Conservation (phyloP, 768 basidiomycete species). For the Trametes coccinea region DNA sequence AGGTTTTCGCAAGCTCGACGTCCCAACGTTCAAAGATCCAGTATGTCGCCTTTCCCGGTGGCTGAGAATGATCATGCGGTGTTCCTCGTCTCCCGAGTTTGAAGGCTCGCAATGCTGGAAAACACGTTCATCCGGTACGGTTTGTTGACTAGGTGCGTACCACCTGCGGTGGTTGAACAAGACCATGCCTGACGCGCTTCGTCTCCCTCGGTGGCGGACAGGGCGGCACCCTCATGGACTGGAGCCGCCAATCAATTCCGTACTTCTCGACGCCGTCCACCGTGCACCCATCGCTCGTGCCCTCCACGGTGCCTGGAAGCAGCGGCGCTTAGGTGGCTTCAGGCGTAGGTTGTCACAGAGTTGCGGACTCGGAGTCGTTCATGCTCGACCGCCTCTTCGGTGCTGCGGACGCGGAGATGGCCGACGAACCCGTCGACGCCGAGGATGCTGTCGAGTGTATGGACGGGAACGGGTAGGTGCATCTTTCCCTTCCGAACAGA, state of each 20-base stretch:
- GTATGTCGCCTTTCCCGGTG: neutral
- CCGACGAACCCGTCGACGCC: conserved; percentile 37
- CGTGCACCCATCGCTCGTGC: conserved; percentile 76
- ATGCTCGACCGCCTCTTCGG: conserved; percentile 80
- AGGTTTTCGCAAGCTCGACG: conserved; percentile 43
- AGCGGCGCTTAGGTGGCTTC: conserved; percentile 45
- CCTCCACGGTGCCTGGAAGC: conserved; percentile 44
- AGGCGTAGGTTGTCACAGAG: conserved; percentile 71
- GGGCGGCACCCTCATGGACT: conserved; percentile 90
- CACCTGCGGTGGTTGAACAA: neutral
- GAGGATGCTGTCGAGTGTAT: conserved; percentile 35
- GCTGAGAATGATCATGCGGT: conserved; percentile 43
- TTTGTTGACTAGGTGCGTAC: neutral
- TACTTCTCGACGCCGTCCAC: conserved; percentile 82
- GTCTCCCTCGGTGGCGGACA: conserved; percentile 29
- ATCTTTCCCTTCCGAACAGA: neutral
- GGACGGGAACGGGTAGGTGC: conserved; percentile 42
- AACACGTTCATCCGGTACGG: conserved; percentile 31
- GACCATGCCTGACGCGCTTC: neutral
- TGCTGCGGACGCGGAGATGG: conserved; percentile 54
- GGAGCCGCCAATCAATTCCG: conserved; percentile 95
- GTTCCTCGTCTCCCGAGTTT: conserved; percentile 79
- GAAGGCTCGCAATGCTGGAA: conserved; percentile 58
- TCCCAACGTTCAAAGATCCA: conserved; percentile 34
- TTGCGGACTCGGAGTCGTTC: conserved; percentile 70